Base-by-base conservation (phyloP, 2,329 filamentous ascomycete species). In the Penicillium fuscoglaucum region DNA sequence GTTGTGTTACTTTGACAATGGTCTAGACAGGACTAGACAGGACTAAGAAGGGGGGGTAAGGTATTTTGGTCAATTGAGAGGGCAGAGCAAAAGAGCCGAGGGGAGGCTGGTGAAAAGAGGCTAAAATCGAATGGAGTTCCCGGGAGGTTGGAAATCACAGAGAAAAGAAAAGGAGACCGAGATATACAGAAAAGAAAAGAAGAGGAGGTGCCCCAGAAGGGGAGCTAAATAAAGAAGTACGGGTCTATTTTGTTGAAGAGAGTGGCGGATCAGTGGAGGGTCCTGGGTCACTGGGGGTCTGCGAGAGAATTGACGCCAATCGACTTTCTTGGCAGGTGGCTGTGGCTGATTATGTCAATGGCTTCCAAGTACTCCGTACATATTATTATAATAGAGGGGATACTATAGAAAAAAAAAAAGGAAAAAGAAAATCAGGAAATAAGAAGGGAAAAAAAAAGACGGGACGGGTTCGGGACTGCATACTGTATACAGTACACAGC, bases 331-430 rank as follows among this genome's bases (percentile, higher is more conserved):
- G 43, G 9, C 24, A 44, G 19, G 24, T 44, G 40, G 5, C 24
- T 59, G 58, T 61, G 60, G 55, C 58, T 61, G 55, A 19, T 26
- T 37, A 40, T 51, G 54, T 52, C 49, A 52, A 52, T 51, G 49
- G 48, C 48, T 40, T 51, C 2, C 2, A 24, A 39, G 41, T 10
- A 44, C 4, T 24, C 24, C 19, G 29, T 31, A 33, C 12, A 31
- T 31, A 31, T 8, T 31, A 5, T 31, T 10, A 10, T 28, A 28
- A 29, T 29, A 29, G 28, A 29, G 9, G 9, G 9, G 28, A 31
- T 31, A 31, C 4, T 31, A 6, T 31, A 33, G 31, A 33, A 33
- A 33, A 6, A 15, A 33, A 33, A 13, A 1, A 31, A 9, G 10
- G 8, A 29, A 29, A 9, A 29, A 29, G 28, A 29, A 29, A 29